These are phyloP conservation scores for Termitomyces sp. DNA, from an alignment of 768 basidiomycete species.

Conservation along the genomic window DNA sequence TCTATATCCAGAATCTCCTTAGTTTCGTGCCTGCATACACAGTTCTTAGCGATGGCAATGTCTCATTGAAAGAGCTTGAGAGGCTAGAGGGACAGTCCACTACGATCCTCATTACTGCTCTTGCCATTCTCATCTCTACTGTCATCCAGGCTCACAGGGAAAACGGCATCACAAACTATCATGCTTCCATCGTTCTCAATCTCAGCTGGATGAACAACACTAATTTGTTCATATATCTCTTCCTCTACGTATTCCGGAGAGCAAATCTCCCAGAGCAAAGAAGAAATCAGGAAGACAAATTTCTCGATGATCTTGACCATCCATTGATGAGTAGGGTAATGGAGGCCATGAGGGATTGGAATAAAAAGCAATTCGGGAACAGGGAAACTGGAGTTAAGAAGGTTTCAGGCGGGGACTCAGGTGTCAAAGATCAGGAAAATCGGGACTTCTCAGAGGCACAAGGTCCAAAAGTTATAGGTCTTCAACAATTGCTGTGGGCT, in stretches of 20 bases:
- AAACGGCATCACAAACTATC: background rate
- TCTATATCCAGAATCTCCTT: conserved; percentile 24
- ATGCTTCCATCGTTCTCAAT: conserved; percentile 5
- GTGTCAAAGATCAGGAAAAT: no score
- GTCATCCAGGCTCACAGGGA: conserved; percentile 18
- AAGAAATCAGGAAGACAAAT: background rate
- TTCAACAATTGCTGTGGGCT: background rate
- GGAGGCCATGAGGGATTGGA: background rate
- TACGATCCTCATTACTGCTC: conserved; percentile 4
- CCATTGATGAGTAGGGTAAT: background rate
- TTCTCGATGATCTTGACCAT: background rate
- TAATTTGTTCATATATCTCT: background rate
- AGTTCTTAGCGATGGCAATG: conserved; percentile 18
- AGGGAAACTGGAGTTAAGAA: no score
- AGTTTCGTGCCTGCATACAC: conserved; percentile 19
- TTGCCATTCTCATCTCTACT: conserved; percentile 23
- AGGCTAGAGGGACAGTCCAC: background rate
- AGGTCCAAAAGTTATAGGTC: no score
- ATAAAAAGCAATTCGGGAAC: no score
- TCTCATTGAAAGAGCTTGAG: conserved; percentile 19
- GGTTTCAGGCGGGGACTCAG: no score
- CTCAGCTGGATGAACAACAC: conserved; percentile 5
- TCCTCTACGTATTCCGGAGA: background rate
- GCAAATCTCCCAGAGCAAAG: background rate
- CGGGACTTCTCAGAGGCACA: no score